Conservation (phyloP, 2,329 filamentous ascomycete species). For the Aquanectria penicillioides region DNA sequence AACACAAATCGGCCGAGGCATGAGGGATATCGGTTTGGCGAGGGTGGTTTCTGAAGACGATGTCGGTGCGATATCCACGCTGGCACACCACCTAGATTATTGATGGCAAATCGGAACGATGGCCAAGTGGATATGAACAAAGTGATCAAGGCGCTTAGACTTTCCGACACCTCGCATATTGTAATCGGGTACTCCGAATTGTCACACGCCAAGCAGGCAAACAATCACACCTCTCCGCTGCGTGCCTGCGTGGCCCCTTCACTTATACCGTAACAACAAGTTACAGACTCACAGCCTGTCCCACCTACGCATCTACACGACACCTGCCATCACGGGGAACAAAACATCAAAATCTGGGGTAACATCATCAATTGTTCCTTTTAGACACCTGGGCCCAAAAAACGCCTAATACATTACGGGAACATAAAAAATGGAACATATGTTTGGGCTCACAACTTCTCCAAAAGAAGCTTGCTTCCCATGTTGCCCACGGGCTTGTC, state of each 20-base stretch:
- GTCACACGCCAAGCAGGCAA: not conserved
- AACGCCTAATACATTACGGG: slow-evolving; percentile 22
- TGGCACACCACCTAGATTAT: no score
- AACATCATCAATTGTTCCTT: slow-evolving; percentile 22
- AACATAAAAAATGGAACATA: slow-evolving; percentile 16
- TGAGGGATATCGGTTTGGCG: no score
- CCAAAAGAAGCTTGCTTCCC: slow-evolving; percentile 69
- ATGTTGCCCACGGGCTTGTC: slow-evolving; percentile 66
- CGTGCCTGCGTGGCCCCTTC: no score
- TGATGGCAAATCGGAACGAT: no score
- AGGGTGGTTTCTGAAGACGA: no score
- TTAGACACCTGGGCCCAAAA: slow-evolving; percentile 16
- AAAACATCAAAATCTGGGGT: slow-evolving; percentile 1
- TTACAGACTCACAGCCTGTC: not conserved
- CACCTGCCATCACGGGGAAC: not conserved
- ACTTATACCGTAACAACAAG: not conserved
- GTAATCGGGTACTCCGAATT: not conserved
- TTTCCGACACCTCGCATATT: not conserved
- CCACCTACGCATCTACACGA: not conserved
- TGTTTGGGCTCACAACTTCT: slow-evolving; percentile 57
- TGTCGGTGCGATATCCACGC: no score
- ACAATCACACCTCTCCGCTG: no score
- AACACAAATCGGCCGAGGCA: no score
- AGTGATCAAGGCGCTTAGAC: not conserved
- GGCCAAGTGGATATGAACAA: not conserved